These are phyloP conservation scores for Tricholoma matsutake DNA, from an alignment of 768 basidiomycete species.

Conservation along the genomic window DNA sequence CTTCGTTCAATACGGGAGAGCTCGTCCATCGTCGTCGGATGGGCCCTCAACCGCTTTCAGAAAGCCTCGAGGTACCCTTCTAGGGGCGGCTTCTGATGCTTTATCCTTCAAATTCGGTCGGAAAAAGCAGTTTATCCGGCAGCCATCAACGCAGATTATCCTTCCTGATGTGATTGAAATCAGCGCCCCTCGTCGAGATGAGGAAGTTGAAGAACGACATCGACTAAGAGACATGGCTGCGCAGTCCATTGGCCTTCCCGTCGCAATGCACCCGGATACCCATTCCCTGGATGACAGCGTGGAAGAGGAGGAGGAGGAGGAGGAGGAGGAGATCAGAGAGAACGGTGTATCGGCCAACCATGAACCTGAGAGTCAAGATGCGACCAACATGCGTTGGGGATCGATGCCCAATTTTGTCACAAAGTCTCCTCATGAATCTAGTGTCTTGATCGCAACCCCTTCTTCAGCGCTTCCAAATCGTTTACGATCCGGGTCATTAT, in stretches of 20 bases:
- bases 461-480: constrained; percentile 25
- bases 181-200: constrained; percentile 47
- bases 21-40: constrained; percentile 22
- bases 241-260: constrained; percentile 68
- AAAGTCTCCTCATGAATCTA: constrained; percentile 32
- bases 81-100: constrained; percentile 54
- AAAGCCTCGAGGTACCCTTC: constrained; percentile 39
- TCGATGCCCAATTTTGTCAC: constrained; percentile 1
- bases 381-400: constrained; percentile 4
- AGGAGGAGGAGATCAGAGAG: constrained; percentile 24
- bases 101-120: constrained; percentile 48
- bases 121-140: constrained; percentile 36
- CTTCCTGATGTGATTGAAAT: constrained; percentile 77
- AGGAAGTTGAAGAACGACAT: constrained; percentile 70
- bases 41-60: constrained; percentile 23
- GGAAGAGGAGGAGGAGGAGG: constrained; percentile 40
- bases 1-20: constrained; percentile 13
- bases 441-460: constrained; percentile 27
- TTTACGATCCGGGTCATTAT: constrained; percentile 37
- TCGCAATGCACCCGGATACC: constrained; percentile 40
- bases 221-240: constrained; percentile 75
- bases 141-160: constrained; percentile 39
- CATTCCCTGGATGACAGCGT: constrained; percentile 32
- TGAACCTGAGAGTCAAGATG: constrained; percentile 10
- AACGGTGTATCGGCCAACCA: constrained; percentile 3